These are phyloP conservation scores for Choanephora cucurbitarum DNA, from an alignment of 371 early-diverging fungal species.

Conservation along the genomic window DNA sequence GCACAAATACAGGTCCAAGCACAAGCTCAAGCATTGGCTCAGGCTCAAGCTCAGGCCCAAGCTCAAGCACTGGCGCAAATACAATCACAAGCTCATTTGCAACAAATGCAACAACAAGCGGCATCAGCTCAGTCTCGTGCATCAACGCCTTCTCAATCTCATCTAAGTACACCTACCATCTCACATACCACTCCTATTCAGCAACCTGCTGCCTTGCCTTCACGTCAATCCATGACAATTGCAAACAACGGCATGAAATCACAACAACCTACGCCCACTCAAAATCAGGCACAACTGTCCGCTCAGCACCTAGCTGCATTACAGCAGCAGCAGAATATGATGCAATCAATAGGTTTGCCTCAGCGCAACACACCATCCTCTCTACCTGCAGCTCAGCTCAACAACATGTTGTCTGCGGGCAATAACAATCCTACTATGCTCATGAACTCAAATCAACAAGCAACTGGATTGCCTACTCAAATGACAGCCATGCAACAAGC, in stretches of 20 bases:
- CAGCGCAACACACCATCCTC: constrained; percentile 20
- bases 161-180: constrained; percentile 33
- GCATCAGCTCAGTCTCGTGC: constrained; percentile 36
- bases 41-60: constrained; percentile 22
- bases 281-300: constrained; percentile 27
- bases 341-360: constrained; percentile 22
- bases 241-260: constrained; percentile 21
- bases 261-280: constrained; percentile 33
- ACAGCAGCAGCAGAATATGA: constrained; percentile 26
- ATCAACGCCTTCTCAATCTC: constrained; percentile 44
- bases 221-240: constrained; percentile 19
- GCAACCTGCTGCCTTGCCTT: constrained; percentile 23
- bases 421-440: background rate
- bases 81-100: constrained; percentile 24
- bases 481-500: constrained; percentile 24
- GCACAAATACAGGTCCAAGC: constrained; percentile 28
- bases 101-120: constrained; percentile 32
- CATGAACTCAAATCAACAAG: constrained; percentile 3
- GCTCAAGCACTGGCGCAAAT: constrained; percentile 15
- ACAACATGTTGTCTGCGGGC: constrained; percentile 10
- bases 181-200: constrained; percentile 28
- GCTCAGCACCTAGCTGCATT: constrained; percentile 28
- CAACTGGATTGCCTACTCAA: constrained; percentile 3
- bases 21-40: constrained; percentile 17
- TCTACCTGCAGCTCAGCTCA: constrained; percentile 32